A percentile compares a stretch with the other conserved stretches of the same genome.
phyloP scores from a whole-genome alignment of 495 filamentous ascomycete species.

The Xylaria curta region DNA sequence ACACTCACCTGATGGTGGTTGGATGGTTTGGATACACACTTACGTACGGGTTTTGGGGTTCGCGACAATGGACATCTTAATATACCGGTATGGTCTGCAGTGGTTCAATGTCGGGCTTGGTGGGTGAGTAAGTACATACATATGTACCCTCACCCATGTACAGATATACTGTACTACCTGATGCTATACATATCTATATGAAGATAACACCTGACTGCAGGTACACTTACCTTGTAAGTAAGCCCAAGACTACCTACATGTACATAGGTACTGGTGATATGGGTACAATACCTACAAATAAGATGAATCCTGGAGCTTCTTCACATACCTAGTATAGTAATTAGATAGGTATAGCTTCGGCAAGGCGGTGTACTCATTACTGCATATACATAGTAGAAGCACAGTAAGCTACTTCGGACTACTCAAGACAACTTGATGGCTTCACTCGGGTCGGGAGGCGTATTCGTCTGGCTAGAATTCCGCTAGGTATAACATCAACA shows the following conservation, averaged over 20 bases:
- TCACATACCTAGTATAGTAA: conserved; percentile 7
- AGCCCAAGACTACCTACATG: neutral
- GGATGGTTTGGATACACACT: neutral
- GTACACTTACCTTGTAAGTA: neutral
- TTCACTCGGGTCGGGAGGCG: neutral
- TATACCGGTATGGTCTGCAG: conserved; percentile 7
- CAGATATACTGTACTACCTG: neutral
- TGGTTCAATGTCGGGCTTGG: neutral
- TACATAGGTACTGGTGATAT: neutral
- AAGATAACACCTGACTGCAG: neutral
- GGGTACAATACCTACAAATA: neutral
- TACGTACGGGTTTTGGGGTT: neutral
- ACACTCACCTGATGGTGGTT: conserved; percentile 26
- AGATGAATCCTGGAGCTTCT: neutral
- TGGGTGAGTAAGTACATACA: neutral
- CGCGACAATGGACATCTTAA: conserved; percentile 14
- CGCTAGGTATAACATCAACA: neutral
- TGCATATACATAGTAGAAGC: neutral
- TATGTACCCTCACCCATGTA: neutral
- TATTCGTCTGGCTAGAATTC: neutral
- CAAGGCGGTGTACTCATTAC: conserved; percentile 13
- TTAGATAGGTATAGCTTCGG: conserved; percentile 10
- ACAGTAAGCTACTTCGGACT: conserved; percentile 12
- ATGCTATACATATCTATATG: neutral
- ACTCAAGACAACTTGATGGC: neutral